Percentiles rank a stretch among this genome's conserved stretches.
phyloP scores from a whole-genome alignment of 495 filamentous ascomycete genomes.

The Haplographium delicatum region DNA sequence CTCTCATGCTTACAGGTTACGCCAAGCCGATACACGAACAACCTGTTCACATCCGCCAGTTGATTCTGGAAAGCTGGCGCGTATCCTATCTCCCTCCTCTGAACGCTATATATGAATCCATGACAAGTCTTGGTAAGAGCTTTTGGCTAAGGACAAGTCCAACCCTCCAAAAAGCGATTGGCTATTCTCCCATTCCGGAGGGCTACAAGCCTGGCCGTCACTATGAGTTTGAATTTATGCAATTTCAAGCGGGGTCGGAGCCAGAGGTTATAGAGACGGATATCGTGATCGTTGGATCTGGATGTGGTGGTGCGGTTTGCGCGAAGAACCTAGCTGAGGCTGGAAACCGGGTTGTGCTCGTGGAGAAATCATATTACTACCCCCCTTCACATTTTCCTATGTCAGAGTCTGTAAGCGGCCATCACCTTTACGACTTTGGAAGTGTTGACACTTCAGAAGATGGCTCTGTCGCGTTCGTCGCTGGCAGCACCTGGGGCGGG shows the following conservation, averaged over 20 bases:
- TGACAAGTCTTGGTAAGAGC: constrained; percentile 49
- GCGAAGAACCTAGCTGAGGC: constrained; percentile 77
- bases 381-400: constrained; percentile 69
- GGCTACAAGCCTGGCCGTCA: constrained; percentile 54
- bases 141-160: constrained; percentile 58
- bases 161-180: constrained; percentile 49
- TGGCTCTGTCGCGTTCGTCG: constrained; percentile 51
- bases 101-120: constrained; percentile 48
- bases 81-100: constrained; percentile 53
- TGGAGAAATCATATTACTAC: constrained; percentile 78
- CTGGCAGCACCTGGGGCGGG: constrained; percentile 76
- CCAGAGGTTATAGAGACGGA: constrained; percentile 63
- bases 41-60: constrained; percentile 52
- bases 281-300: constrained; percentile 80
- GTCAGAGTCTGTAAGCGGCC: constrained; percentile 46
- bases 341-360: constrained; percentile 68
- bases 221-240: constrained; percentile 44
- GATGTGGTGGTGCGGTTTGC: constrained; percentile 78
- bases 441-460: constrained; percentile 57
- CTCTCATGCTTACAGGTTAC: constrained; percentile 60
- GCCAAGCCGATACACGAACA: constrained; percentile 58
- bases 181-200: constrained; percentile 55
- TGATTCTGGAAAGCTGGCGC: constrained; percentile 55
- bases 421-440: constrained; percentile 60
- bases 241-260: constrained; percentile 35